Evolutionary conservation across 768 basidiomycete genomes (phyloP).

Genomic region (Pholiota microspora): DNA sequence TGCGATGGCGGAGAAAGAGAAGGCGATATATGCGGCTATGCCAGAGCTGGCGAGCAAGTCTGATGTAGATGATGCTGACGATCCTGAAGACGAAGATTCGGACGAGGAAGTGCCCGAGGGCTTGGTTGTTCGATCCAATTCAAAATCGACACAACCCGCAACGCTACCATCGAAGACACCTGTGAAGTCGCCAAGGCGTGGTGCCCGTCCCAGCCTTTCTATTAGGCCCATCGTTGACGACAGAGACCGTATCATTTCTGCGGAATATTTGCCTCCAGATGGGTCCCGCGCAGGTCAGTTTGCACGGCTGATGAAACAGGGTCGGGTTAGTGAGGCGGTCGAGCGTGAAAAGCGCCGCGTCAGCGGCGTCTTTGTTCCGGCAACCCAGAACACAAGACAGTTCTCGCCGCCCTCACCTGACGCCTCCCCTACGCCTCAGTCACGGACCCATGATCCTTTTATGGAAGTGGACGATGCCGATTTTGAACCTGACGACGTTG

Average conservation of each 20-base stretch:
- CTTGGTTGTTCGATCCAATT: not conserved
- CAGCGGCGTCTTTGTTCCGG: constrained; percentile 23
- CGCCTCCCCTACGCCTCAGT: constrained; percentile 5
- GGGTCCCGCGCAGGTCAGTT: constrained; percentile 24
- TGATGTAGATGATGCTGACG: not conserved
- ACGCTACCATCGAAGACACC: not conserved
- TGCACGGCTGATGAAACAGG: constrained; percentile 30
- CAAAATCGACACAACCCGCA: not conserved
- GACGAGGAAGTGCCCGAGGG: constrained; percentile 11
- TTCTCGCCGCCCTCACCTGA: not conserved
- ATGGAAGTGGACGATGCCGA: constrained; percentile 8
- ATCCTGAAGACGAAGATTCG: not conserved
- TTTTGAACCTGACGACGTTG: no score
- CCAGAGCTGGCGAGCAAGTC: not conserved
- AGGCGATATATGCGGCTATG: not conserved
- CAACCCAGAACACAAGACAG: constrained; percentile 5
- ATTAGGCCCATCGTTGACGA: constrained; percentile 13
- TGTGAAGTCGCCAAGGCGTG: constrained; percentile 2
- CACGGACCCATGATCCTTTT: not conserved
- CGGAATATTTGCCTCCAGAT: constrained; percentile 19
- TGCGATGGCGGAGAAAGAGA: not conserved
- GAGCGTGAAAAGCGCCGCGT: constrained; percentile 32
- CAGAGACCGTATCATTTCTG: constrained; percentile 8
- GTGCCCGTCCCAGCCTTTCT: constrained; percentile 14
- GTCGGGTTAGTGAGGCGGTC: constrained; percentile 32